Percentiles rank a stretch among this genome's conserved stretches.
phyloP scores from a whole-genome alignment of 2,329 filamentous ascomycete genomes.

The Botrytis squamosa region DNA sequence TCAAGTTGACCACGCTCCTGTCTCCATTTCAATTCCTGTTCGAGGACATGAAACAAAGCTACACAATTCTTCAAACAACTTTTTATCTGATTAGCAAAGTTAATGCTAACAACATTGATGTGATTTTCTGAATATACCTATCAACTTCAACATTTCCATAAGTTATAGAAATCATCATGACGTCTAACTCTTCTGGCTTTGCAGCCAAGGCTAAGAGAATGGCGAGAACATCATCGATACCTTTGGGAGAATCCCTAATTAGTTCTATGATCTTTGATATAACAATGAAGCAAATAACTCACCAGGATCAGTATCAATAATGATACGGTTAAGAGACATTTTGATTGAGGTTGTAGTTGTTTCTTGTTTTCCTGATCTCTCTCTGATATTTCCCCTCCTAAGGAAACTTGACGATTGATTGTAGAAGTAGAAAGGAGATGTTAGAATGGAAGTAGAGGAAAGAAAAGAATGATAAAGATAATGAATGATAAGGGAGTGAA shows the following conservation, averaged over 20 bases:
- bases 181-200: conserved; percentile 78
- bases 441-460: background rate
- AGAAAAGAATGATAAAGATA: background rate
- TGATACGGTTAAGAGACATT: conserved; percentile 75
- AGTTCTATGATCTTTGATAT: background rate
- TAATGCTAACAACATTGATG: background rate
- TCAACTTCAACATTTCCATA: conserved; percentile 91
- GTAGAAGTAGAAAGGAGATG: background rate
- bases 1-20: conserved; percentile 62
- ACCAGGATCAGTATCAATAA: conserved; percentile 95
- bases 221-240: conserved; percentile 88
- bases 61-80: conserved; percentile 88
- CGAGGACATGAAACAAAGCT: conserved; percentile 86
- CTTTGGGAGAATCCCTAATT: conserved; percentile 42
- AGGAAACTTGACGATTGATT: background rate
- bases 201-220: conserved; percentile 83
- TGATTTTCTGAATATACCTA: conserved; percentile 52
- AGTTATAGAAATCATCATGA: conserved; percentile 82
- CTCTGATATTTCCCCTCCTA: background rate
- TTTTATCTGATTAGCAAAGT: conserved; percentile 19
- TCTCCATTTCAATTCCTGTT: conserved; percentile 85
- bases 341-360: conserved; percentile 16
- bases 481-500: background rate
- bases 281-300: conserved; percentile 32
- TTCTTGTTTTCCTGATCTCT: background rate